A percentile compares a stretch with the other conserved stretches of the same genome.
phyloP scores from a whole-genome alignment of 805 yeast species.

The Nakazawaea ernobii region DNA sequence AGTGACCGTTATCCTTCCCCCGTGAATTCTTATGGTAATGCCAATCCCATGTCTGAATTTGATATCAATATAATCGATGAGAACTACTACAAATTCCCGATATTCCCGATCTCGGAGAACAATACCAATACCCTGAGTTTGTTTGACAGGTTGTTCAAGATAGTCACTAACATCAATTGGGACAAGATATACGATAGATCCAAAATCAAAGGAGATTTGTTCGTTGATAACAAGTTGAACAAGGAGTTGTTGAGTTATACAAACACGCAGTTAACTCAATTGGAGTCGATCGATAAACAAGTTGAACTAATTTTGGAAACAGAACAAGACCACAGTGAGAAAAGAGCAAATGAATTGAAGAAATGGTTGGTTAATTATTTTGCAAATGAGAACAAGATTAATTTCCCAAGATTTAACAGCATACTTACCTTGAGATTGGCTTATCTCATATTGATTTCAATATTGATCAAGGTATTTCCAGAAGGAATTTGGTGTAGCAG shows the following conservation, averaged over 20 bases:
- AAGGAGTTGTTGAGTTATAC: conserved; percentile 1
- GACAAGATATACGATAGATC: background rate
- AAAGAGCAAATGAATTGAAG: background rate
- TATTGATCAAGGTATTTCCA: conserved; percentile 4
- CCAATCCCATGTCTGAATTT: background rate
- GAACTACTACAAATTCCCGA: conserved; percentile 5
- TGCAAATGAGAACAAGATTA: conserved; percentile 3
- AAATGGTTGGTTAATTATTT: conserved; percentile 8
- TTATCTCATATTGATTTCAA: conserved; percentile 5
- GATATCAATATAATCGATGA: conserved; percentile 6
- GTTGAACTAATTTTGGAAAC: conserved; percentile 4
- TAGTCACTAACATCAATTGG: conserved; percentile 8
- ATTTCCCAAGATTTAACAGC: conserved; percentile 7
- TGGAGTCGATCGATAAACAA: conserved; percentile 3
- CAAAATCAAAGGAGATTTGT: background rate
- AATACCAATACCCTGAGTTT: background rate
- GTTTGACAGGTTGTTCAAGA: background rate
- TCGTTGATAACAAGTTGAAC: background rate
- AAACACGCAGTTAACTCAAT: background rate
- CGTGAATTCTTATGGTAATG: too few species aligned
- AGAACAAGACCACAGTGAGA: background rate
- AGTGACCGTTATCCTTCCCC: too few species aligned
- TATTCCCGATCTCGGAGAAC: conserved; percentile 3
- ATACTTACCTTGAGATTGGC: background rate
- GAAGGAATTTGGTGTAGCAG: conserved; percentile 9